phyloP scores from a whole-genome alignment of 2,329 filamentous ascomycete genomes.

The Thielaviopsis cerberus region DNA sequence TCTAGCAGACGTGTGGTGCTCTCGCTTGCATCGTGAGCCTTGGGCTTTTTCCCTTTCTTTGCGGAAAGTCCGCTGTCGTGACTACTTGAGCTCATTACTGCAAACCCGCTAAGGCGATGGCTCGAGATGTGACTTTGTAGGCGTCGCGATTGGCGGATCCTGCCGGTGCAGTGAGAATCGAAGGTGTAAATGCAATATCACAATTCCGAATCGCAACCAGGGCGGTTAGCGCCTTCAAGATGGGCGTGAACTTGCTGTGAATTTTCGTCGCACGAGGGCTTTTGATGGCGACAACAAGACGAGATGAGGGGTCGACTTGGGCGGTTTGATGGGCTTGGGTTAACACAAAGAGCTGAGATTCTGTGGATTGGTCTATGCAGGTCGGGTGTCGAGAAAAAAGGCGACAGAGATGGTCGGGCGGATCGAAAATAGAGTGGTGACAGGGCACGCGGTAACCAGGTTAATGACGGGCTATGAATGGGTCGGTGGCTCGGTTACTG shows the following conservation, averaged over 20 bases:
- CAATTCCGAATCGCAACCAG: neutral
- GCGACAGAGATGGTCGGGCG: neutral
- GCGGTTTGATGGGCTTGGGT: neutral
- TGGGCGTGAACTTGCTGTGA: neutral
- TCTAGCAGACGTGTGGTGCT: conserved; percentile 73
- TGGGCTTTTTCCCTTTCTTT: conserved; percentile 75
- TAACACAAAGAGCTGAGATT: neutral
- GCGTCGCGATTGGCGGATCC: neutral
- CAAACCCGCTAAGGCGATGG: neutral
- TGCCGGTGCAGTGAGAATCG: neutral
- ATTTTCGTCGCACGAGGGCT: neutral
- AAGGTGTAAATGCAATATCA: neutral
- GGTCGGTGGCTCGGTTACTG: neutral
- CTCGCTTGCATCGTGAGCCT: conserved; percentile 66
- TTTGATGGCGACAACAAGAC: neutral
- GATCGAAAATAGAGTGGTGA: neutral
- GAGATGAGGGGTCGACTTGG: neutral
- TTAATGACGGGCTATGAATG: neutral
- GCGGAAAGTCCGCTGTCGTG: neutral
- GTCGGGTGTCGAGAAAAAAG: neutral
- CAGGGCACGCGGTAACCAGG: neutral
- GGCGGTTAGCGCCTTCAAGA: neutral
- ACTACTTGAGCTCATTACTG: neutral
- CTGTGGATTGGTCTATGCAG: neutral
- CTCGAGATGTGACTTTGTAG: neutral